Conservation (phyloP, 257 asterid species). For the Solanum acaule region DNA sequence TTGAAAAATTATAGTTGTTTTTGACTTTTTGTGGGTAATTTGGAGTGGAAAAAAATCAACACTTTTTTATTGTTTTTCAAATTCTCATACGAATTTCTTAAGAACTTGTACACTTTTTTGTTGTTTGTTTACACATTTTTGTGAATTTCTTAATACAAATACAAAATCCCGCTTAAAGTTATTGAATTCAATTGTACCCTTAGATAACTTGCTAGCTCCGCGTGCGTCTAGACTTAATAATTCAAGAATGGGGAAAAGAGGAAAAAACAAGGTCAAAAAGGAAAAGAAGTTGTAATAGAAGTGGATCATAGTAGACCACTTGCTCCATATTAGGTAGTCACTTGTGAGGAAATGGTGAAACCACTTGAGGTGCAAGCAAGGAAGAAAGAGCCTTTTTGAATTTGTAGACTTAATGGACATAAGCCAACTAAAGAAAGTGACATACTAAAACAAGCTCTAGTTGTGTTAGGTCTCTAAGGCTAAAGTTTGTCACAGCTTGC, state of each 20-base stretch:
- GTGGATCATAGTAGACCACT: neutral
- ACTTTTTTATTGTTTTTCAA: too few species aligned
- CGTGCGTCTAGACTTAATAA: neutral
- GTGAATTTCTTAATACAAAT: neutral
- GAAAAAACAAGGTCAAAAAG: neutral
- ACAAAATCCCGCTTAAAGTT: fast-evolving
- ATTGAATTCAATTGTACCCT: fast-evolving
- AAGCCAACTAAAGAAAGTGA: constrained; percentile 29
- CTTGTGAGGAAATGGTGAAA: constrained; percentile 9
- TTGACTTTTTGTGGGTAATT: too few species aligned
- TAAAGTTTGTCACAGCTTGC: constrained; percentile 24
- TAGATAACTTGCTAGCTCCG: neutral
- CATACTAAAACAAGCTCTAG: constrained; percentile 19
- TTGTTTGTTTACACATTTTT: neutral
- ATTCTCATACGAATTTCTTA: too few species aligned
- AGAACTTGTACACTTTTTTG: too few species aligned
- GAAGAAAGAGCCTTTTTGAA: constrained; percentile 7
- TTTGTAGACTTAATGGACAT: constrained; percentile 9
- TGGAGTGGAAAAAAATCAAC: too few species aligned
- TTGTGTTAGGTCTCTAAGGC: constrained; percentile 19
- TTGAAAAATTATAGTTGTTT: too few species aligned
- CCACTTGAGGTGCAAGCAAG: constrained; percentile 17
- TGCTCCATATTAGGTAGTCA: neutral
- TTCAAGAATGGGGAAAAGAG: neutral
- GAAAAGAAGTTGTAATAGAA: neutral